A percentile compares a stretch with the other conserved stretches of the same genome.
phyloP scores from a whole-genome alignment of 139 green algal species.

The Gonium pectorale region DNA sequence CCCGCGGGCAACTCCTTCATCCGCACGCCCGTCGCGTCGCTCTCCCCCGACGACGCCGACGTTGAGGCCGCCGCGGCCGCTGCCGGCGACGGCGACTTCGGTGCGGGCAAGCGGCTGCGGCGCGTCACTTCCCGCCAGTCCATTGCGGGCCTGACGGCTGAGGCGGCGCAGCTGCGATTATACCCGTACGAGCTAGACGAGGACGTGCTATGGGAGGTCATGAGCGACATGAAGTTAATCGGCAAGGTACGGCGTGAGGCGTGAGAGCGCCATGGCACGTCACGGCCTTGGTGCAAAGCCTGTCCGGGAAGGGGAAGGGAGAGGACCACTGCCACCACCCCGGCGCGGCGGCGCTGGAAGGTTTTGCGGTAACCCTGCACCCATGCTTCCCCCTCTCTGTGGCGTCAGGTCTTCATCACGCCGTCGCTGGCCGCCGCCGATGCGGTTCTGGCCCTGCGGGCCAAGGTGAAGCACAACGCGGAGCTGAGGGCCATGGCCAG shows the following conservation, averaged over 20 bases:
- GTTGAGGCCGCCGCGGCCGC: too few species aligned
- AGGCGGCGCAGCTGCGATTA: slow-evolving; percentile 38
- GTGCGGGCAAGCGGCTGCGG: slow-evolving; percentile 25
- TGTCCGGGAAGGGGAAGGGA: too few species aligned
- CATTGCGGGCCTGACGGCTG: slow-evolving; percentile 14
- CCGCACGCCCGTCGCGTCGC: background rate
- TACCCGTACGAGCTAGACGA: slow-evolving; percentile 59
- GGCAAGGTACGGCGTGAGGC: slow-evolving; percentile 41
- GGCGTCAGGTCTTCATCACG: slow-evolving; percentile 56
- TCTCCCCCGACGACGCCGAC: background rate
- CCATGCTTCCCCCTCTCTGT: too few species aligned
- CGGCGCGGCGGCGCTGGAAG: too few species aligned
- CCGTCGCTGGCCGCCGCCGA: slow-evolving; percentile 59
- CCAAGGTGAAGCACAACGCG: slow-evolving; percentile 50
- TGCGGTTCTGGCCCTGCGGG: slow-evolving; percentile 76
- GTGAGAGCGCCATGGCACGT: too few species aligned
- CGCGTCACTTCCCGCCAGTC: slow-evolving; percentile 26
- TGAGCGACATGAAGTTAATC: slow-evolving; percentile 46
- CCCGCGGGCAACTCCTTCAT: slow-evolving; percentile 28
- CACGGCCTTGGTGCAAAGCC: too few species aligned
- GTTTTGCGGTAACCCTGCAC: too few species aligned
- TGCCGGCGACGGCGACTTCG: slow-evolving; percentile 16
- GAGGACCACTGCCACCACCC: too few species aligned
- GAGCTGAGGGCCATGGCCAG: slow-evolving; percentile 29
- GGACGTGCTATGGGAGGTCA: slow-evolving; percentile 64